Percentiles rank a stretch among this genome's conserved stretches.
phyloP scores from a whole-genome alignment of 2,329 filamentous ascomycete species.

The Aspergillus sp. region DNA sequence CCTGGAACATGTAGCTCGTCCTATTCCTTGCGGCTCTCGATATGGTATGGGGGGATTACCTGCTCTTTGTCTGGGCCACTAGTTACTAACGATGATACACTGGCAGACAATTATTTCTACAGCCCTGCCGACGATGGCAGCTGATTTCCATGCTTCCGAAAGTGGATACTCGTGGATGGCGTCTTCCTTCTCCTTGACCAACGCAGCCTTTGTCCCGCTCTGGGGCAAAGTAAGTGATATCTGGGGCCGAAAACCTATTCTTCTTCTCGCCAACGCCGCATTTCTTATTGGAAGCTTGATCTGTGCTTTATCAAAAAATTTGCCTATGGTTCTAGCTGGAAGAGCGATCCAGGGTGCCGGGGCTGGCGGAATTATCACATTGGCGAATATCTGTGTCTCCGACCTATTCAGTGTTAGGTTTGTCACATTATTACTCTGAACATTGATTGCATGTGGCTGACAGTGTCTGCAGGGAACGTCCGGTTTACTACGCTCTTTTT shows the following conservation, averaged over 20 bases:
- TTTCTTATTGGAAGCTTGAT: slow-evolving; percentile 64
- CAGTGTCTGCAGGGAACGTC: slow-evolving; percentile 45
- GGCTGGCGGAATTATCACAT: slow-evolving; percentile 62
- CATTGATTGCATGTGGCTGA: slow-evolving; percentile 7
- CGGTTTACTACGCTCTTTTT: slow-evolving; percentile 63
- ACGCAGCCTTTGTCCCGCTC: slow-evolving; percentile 52
- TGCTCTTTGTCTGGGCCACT: background rate
- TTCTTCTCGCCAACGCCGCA: slow-evolving; percentile 59
- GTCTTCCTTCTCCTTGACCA: slow-evolving; percentile 47
- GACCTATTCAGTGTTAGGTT: slow-evolving; percentile 63
- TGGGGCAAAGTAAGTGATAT: slow-evolving; percentile 68
- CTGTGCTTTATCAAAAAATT: slow-evolving; percentile 57
- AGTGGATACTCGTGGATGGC: slow-evolving; percentile 51
- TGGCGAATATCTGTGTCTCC: slow-evolving; percentile 64
- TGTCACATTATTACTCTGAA: background rate
- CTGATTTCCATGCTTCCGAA: slow-evolving; percentile 42
- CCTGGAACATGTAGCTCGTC: slow-evolving; percentile 44
- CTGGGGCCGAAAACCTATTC: slow-evolving; percentile 63
- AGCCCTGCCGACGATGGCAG: slow-evolving; percentile 45
- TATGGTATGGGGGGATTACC: slow-evolving; percentile 40
- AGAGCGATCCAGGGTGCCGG: slow-evolving; percentile 64
- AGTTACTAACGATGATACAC: slow-evolving; percentile 7
- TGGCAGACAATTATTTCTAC: slow-evolving; percentile 46
- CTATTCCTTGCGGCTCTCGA: slow-evolving; percentile 62
- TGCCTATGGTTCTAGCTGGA: slow-evolving; percentile 63